Evolutionary conservation across 106 monocot genomes (phyloP), one percentile per base, ranked within the genome.

Genomic region (Dioscorea dumetorum): DNA sequence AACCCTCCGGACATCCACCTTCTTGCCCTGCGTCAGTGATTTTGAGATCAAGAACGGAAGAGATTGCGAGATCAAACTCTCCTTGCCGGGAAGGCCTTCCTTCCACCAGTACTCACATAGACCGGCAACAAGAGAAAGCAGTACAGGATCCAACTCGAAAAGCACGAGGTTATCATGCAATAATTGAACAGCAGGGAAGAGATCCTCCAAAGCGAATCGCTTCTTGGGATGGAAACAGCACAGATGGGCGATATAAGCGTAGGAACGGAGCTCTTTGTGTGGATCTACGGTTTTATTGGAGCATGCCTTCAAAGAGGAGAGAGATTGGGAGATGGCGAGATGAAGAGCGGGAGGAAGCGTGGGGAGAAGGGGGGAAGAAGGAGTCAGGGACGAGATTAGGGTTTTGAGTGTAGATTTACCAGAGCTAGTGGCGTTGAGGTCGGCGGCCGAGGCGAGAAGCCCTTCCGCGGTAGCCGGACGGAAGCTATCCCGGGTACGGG

Each of bases 61-160:
- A 4, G 93, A 81, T 73, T 90, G 99, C 2, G 93, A 59, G 70
- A 99, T 75, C 49, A 99, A 32, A 19, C 51, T 64, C 64, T 93
- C 93, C 73, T 79, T 82, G 13, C 74, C 93, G 0, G 80, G 80
- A 10, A 87, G 60, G 21, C 69, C 70, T 72, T 77, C 90, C 70
- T 90, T 90, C 99, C 99, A 99, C 89, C 93, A 93, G 22, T 74
- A 63, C 64, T 99, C 99, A 65, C 99, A 99, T 4, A 93, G 41
- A 22, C 24, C 72, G 0, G 93, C 80, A 22, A 99, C 79, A 33
- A 69, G 77, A 18, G 77, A 79, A 16, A 85, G 78, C n/a, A 93
- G 81, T 10, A 52, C 65, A 2, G 72, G 68, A 50, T 90, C 85
- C 54, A 3, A 31, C 54, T 93, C 87, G 65, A 76, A 93, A n/a